Evolutionary conservation across 1,284 basidiomycete genomes (phyloP), one percentile per base, ranked within the genome.

Genomic region (Lentinus polychrous): DNA sequence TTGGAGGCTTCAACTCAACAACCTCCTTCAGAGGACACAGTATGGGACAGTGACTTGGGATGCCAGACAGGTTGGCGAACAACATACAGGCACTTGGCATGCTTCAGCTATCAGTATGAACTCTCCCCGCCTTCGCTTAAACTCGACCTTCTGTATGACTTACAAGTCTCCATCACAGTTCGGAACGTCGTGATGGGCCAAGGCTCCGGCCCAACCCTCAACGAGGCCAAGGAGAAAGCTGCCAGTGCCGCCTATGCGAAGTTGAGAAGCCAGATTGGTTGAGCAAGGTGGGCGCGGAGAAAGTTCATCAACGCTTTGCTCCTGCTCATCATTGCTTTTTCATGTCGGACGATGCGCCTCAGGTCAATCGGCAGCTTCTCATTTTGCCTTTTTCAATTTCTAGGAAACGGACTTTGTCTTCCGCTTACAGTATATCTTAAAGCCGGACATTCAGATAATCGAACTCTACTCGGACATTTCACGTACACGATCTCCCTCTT

Each of bases 151-250:
- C n/a, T 3, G 12, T n/a, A 32, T 17, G 45, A 35, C 43, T 46
- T 12, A 48, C 35, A 39, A 18, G 2, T 17, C 46, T 35, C n/a
- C 12, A 20, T 10, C 24, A 20, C 23, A 62, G 60, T 59, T 10
- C 52, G 54, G 24, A 46, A 46, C 12, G 45, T 56, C n/a, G 49
- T 54, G 34, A 56, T 54, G 41, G 59, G 60, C 12, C 38, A 52
- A 3, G 58, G 55, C 15, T 20, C 8, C 11, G 54, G 39, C 1
- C 42, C 23, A 6, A 56, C 45, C 17, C 50, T 32, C 45, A 48
- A 48, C 8, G 53, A 52, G 11, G 58, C 60, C 11, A 54, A 49
- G 41, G 60, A 62, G 36, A 12, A 32, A 15, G 60, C 60, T 11
- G 58, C 60, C 2, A 4, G 23, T 2, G 6, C 36, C 2, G 59